phyloP scores from a whole-genome alignment of 495 filamentous ascomycete species.

The Lindgomyces ingoldianus region DNA sequence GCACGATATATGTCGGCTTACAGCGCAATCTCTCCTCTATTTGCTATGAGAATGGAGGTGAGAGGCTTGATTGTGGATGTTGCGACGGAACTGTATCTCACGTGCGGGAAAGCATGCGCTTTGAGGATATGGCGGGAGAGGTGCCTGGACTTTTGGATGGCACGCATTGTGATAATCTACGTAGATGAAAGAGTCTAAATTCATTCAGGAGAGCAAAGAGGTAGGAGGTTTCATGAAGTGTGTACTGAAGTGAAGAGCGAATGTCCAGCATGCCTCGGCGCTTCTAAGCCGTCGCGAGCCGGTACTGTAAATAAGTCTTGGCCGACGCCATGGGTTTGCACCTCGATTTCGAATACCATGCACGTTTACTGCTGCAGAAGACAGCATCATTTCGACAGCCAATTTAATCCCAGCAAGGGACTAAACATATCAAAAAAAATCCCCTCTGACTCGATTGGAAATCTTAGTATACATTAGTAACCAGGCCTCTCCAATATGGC shows the following conservation, averaged over 20 bases:
- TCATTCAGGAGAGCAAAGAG: not conserved
- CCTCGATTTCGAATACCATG: not conserved
- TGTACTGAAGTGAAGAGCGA: not conserved
- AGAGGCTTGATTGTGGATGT: conserved; percentile 54
- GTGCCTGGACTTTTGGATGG: conserved; percentile 25
- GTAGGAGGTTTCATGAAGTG: not conserved
- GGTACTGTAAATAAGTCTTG: conserved; percentile 16
- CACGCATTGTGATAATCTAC: conserved; percentile 27
- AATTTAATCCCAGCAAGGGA: not conserved
- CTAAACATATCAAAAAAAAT: too few species aligned
- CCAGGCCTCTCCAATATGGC: too few species aligned
- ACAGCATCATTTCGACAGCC: not conserved
- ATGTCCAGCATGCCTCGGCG: conserved; percentile 19
- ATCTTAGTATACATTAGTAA: too few species aligned
- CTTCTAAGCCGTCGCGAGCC: conserved; percentile 25
- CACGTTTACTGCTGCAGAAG: not conserved
- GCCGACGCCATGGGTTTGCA: conserved; percentile 10
- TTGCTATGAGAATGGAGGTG: conserved; percentile 89
- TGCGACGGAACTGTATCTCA: conserved; percentile 26
- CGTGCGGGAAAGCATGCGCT: conserved; percentile 14
- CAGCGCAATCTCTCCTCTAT: conserved; percentile 95
- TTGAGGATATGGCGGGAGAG: conserved; percentile 30
- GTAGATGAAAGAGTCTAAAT: not conserved
- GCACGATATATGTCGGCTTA: conserved; percentile 40
- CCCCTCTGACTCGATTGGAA: too few species aligned